Evolutionary conservation across 208 protist genomes (phyloP), one percentile per base, ranked within the genome.

Genomic region (Angomonas ambiguus): DNA sequence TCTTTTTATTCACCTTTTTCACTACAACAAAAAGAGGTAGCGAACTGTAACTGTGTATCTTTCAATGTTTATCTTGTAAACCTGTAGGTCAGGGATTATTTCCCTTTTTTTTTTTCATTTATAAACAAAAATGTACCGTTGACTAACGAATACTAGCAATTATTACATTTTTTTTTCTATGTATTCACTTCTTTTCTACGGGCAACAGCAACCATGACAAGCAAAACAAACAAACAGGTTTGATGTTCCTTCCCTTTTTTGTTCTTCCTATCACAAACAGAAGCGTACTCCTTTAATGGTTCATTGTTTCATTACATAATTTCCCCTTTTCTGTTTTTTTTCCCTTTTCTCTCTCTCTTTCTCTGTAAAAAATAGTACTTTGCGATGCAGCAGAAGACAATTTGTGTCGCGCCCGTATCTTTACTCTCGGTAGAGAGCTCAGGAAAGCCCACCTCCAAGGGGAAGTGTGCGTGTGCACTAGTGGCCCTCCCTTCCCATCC

Each of bases 381-480:
- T 1, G 8, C 34, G 10, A 88, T 88, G 82, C 77, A 83, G 67
- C 87, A 93, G 53, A 77, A 86, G 41, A 83, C 80, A 8, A 65
- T 93, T 27, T 82, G 85, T 33, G 82, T 80, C 48, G 69, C 78
- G 18, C 80, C 78, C 20, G 70, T 76, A 27, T 68, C 80, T 59
- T 72, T 93, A 18, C 87, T 84, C 65, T 59, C 74, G 51, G 45
- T 82, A 38, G 64, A 73, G 34, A 68, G 86, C 58, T 69, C 61
- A 5, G 74, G 70, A 33, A 81, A 76, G 35, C 70, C 81, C 2
- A 48, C 76, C 6, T 82, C 82, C 58, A 75, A 78, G 34, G 87
- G 87, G 6, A 72, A 74, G 41, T 90, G 83, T 48, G 77, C 79
- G 20, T 91, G 83, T 53, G 87, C 87, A 22, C 67, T 93, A 45